Percentiles rank a stretch among this genome's conserved stretches.
Conservation (phyloP, 306 rosid genomes). For the Parietaria judaica region DNA sequence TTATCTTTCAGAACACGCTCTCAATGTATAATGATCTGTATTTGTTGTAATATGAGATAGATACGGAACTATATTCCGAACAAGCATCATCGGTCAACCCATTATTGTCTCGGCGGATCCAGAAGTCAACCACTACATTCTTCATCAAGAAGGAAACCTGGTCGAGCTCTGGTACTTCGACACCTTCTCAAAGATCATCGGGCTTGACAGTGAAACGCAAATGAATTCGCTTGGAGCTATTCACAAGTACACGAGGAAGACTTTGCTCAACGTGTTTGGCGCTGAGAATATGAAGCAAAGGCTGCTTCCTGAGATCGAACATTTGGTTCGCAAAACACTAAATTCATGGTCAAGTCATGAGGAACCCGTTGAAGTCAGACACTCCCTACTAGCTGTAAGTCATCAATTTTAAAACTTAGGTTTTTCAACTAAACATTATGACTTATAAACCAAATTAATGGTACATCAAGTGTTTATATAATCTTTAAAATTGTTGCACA, state of each 20-base stretch:
- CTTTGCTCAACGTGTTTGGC: slow-evolving; percentile 26
- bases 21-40: background rate
- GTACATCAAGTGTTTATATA: too few species aligned
- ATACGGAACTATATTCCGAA: slow-evolving; percentile 36
- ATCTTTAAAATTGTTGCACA: too few species aligned
- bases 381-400: slow-evolving; percentile 18
- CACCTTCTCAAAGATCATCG: slow-evolving; percentile 19
- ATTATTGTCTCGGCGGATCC: slow-evolving; percentile 26
- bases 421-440: too few species aligned
- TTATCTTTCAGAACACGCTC: too few species aligned
- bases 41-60: slow-evolving; percentile 1
- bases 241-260: slow-evolving; percentile 29
- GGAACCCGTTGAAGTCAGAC: slow-evolving; percentile 28
- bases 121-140: slow-evolving; percentile 18
- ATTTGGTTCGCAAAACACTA: slow-evolving; percentile 8
- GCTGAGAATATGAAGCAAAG: slow-evolving; percentile 21
- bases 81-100: slow-evolving; percentile 23
- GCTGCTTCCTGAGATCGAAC: slow-evolving; percentile 22
- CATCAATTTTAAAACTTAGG: background rate
- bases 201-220: slow-evolving; percentile 3
- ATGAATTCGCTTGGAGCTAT: slow-evolving; percentile 1
- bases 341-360: slow-evolving; percentile 22
- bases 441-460: background rate
- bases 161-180: slow-evolving; percentile 32
- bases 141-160: slow-evolving; percentile 27